Conservation (phyloP, 1,139 yeast species). For the Sugiyamaella neomexicana region DNA sequence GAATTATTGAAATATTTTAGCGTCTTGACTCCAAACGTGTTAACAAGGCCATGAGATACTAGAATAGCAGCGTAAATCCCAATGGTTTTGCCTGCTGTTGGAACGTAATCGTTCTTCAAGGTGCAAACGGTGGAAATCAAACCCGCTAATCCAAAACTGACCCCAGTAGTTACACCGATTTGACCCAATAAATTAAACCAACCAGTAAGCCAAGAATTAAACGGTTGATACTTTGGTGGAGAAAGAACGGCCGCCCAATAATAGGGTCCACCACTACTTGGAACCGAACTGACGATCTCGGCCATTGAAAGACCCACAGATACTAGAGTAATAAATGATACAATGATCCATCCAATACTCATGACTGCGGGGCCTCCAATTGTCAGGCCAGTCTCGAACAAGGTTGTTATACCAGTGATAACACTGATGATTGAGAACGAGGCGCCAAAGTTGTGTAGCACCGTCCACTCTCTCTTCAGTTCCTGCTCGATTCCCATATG, state of each 20-base stretch:
- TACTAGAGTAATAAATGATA: slow-evolving; percentile 55
- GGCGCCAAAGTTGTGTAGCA: slow-evolving; percentile 51
- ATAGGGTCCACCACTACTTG: slow-evolving; percentile 51
- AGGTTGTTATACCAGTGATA: slow-evolving; percentile 45
- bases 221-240: slow-evolving; percentile 30
- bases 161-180: slow-evolving; percentile 28
- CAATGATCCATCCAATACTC: slow-evolving; percentile 70
- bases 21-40: slow-evolving; percentile 32
- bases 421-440: slow-evolving; percentile 56
- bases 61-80: slow-evolving; percentile 47
- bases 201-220: slow-evolving; percentile 26
- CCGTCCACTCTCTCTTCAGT: slow-evolving; percentile 47
- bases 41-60: slow-evolving; percentile 43
- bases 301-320: slow-evolving; percentile 60
- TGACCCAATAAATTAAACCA: slow-evolving; percentile 26
- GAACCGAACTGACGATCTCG: slow-evolving; percentile 64
- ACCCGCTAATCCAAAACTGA: slow-evolving; percentile 31
- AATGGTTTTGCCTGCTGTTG: slow-evolving; percentile 45
- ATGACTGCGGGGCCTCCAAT: slow-evolving; percentile 46
- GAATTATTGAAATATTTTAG: slow-evolving; percentile 31
- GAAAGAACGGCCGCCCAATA: slow-evolving; percentile 33
- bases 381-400: slow-evolving; percentile 31
- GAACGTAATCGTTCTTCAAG: slow-evolving; percentile 36
- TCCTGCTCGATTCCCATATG: slow-evolving; percentile 56
- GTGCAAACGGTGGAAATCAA: slow-evolving; percentile 32